Base-by-base conservation (phyloP, 2,329 filamentous ascomycete genomes). In the Colletotrichum neosansevieriae region DNA sequence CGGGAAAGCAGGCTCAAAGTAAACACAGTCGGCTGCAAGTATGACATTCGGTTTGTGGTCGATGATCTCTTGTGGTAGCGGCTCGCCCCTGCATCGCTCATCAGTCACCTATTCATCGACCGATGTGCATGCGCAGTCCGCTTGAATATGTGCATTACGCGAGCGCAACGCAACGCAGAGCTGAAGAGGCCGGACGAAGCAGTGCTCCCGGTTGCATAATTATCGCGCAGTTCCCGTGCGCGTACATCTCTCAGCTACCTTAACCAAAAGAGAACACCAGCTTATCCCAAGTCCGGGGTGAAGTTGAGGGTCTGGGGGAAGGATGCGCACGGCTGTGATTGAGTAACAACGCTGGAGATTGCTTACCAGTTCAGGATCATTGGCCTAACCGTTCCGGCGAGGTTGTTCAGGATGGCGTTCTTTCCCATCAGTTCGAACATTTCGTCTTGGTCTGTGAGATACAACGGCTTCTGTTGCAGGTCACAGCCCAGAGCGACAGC, bases 11-110 rank as follows among this genome's bases (percentile, higher is more conserved):
- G 95, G 94, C 79, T 98, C 96, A 78, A 97, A 97, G 83, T 98
- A 99, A 56, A 97, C 94, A 80, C 95, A 98, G 79, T 98, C 96
- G 45, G 94, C 95, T 3, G 96, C 96, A n/a, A 98, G 86, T 63
- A 99, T 90, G 63, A 97, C 84, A 74, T 94, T 89, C 17, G 94
- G 93, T 70, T 87, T 87, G 73, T 84, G 83, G 62, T 84, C 79
- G 59, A 84, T 73, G 49, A 91, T 81, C 49, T 82, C 79, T 47
- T 81, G 78, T 42, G 88, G 83, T 51, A 91, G 81, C 59, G 86
- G 81, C 71, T 90, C 85, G 65, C 89, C 89, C 89, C 89, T 91
- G 53, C 40, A 47, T 61, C 40, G 19, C 32, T 29, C n/a, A 56
- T 69, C 36, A 69, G 66, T 59, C 54, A 60, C 36, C 50, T 21